Percentiles rank a stretch among this genome's conserved stretches.
Evolutionary conservation across 2,329 filamentous ascomycete genomes (phyloP).

Genomic region (Aspergillus fischeri): DNA sequence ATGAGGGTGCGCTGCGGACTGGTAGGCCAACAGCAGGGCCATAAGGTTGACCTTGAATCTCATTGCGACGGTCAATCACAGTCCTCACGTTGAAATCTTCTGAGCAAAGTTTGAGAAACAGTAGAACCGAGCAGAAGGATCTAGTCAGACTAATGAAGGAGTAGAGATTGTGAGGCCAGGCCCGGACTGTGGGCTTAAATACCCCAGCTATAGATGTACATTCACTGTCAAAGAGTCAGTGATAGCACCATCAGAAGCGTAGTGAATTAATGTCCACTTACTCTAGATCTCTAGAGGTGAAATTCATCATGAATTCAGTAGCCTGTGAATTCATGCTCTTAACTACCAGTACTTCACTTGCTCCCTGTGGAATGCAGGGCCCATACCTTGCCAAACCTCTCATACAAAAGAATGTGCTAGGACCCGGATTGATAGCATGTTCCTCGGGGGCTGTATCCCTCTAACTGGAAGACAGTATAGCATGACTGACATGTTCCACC

Average conservation of each 20-base stretch:
- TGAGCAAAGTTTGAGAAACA: background rate
- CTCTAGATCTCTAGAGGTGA: background rate
- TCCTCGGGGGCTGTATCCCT: background rate
- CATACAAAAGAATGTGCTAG: constrained; percentile 1
- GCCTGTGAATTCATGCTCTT: background rate
- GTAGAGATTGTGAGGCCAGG: background rate
- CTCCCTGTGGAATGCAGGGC: constrained; percentile 18
- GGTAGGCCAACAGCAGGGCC: constrained; percentile 17
- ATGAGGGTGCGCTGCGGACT: constrained; percentile 19
- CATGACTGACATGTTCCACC: background rate
- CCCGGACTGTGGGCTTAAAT: background rate
- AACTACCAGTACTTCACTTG: background rate
- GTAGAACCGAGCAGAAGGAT: background rate
- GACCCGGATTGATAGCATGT: background rate
- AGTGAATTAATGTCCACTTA: background rate
- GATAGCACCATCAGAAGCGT: background rate
- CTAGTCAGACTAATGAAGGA: background rate
- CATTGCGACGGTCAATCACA: constrained; percentile 8
- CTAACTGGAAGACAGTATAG: background rate
- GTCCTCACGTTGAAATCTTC: background rate
- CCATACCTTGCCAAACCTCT: constrained; percentile 13
- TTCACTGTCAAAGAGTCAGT: background rate
- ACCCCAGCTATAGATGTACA: background rate
- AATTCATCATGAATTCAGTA: background rate
- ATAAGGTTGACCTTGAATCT: constrained; percentile 15